Evolutionary conservation across 2,329 filamentous ascomycete genomes (phyloP).

Genomic region (Macrophomina phaseolina): DNA sequence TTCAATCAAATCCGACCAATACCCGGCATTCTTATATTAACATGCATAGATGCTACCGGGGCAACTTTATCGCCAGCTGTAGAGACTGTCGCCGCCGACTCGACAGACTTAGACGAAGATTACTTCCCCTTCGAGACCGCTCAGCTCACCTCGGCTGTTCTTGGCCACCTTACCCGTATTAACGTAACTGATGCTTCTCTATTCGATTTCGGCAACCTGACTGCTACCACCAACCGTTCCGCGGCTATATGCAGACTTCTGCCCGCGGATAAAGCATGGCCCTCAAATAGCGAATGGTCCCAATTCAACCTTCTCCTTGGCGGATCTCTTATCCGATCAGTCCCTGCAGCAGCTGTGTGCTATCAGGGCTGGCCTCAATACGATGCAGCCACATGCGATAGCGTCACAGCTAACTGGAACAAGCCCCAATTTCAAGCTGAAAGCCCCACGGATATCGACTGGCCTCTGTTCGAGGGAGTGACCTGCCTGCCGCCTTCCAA

Average conservation of each 20-base stretch:
- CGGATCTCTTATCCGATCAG: constrained; percentile 32
- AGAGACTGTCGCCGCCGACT: not conserved
- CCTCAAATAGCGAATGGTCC: constrained; percentile 32
- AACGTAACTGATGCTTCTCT: not conserved
- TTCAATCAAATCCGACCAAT: too few relatives aligned
- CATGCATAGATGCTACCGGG: not conserved
- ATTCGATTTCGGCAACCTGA: not conserved
- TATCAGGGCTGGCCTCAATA: constrained; percentile 29
- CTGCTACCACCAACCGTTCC: not conserved
- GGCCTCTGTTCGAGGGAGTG: constrained; percentile 42
- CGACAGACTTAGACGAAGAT: not conserved
- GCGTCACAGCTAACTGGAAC: not conserved
- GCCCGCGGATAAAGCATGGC: constrained; percentile 30
- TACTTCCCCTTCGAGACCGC: not conserved
- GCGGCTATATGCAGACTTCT: not conserved
- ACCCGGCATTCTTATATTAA: too few relatives aligned
- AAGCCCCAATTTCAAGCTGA: not conserved
- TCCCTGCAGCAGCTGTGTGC: constrained; percentile 39
- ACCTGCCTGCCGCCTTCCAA: not conserved
- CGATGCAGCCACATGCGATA: not conserved
- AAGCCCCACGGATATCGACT: constrained; percentile 26
- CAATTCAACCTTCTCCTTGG: constrained; percentile 34
- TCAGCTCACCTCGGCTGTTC: not conserved
- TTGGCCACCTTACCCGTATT: not conserved
- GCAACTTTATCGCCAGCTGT: not conserved